phyloP scores from a whole-genome alignment of 495 filamentous ascomycete species.

The Xylaria intraflava region DNA sequence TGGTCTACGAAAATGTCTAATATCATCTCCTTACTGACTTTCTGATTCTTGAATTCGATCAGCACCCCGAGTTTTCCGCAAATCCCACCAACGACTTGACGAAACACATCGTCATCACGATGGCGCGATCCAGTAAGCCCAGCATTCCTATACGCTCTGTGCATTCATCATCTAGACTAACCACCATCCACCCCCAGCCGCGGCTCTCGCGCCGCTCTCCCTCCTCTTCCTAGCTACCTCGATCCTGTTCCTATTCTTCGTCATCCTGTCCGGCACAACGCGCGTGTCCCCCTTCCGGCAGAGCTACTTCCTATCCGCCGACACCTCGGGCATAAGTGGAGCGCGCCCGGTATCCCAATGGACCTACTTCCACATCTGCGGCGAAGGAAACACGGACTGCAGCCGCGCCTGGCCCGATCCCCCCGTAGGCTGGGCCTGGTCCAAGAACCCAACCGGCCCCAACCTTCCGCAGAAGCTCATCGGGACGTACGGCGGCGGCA shows the following conservation, averaged over 20 bases:
- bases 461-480: constrained; percentile 36
- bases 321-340: constrained; percentile 61
- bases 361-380: constrained; percentile 77
- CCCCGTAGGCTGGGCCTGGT: constrained; percentile 48
- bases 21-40: too few relatives aligned
- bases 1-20: too few relatives aligned
- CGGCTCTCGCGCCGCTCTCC: constrained; percentile 42
- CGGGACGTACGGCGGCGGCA: constrained; percentile 39
- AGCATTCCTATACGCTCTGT: background rate
- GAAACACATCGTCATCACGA: background rate
- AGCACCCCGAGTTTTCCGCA: too few relatives aligned
- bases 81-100: background rate
- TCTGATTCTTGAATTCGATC: too few relatives aligned
- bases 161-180: background rate
- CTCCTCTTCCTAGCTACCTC: constrained; percentile 70
- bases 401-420: constrained; percentile 36
- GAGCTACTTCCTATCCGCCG: constrained; percentile 76
- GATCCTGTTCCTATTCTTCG: constrained; percentile 71
- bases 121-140: constrained; percentile 10
- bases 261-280: constrained; percentile 63
- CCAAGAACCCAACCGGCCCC: constrained; percentile 19
- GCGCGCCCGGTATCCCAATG: constrained; percentile 63
- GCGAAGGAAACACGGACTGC: constrained; percentile 42
- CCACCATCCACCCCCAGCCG: background rate
- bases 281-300: constrained; percentile 56